Conservation (phyloP, 176 grass and related monocot species). For the Canna indica region DNA sequence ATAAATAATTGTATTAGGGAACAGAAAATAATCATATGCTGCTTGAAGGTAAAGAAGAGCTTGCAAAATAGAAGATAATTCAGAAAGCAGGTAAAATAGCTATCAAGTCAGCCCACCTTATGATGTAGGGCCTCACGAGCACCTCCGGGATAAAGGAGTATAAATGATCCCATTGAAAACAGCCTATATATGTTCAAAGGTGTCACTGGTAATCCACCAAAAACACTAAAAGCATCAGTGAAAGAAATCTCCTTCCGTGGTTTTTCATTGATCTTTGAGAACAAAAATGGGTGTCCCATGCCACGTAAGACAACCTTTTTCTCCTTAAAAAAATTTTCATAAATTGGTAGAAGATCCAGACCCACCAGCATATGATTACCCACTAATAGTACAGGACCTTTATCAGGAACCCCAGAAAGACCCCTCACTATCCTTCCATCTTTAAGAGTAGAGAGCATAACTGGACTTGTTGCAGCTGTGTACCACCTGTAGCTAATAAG, state of each 20-base stretch:
- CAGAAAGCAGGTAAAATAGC: no score
- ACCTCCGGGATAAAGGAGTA: constrained; percentile 80
- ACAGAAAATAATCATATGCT: background rate
- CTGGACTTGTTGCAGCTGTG: constrained; percentile 53
- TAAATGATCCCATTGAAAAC: constrained; percentile 49
- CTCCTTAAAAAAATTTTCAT: constrained; percentile 63
- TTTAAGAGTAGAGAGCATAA: constrained; percentile 59
- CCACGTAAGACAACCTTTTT: constrained; percentile 48
- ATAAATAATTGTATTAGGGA: background rate
- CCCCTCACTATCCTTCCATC: constrained; percentile 65
- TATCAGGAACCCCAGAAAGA: constrained; percentile 59
- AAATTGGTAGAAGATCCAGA: constrained; percentile 54
- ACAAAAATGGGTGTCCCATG: constrained; percentile 58
- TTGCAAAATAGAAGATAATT: background rate
- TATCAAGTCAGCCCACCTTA: constrained; percentile 38
- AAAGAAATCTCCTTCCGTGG: constrained; percentile 39
- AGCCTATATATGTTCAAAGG: constrained; percentile 70
- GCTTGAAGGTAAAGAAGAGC: no score
- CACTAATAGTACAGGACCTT: constrained; percentile 79
- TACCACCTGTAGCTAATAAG: constrained; percentile 44
- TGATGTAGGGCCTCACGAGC: constrained; percentile 70
- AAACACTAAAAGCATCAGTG: constrained; percentile 39
- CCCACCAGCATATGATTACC: constrained; percentile 74
- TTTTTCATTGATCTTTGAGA: constrained; percentile 32
- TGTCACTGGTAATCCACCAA: constrained; percentile 49